phyloP scores from a whole-genome alignment of 1,284 basidiomycete species.

The Cutaneotrichosporon spelunceum region DNA sequence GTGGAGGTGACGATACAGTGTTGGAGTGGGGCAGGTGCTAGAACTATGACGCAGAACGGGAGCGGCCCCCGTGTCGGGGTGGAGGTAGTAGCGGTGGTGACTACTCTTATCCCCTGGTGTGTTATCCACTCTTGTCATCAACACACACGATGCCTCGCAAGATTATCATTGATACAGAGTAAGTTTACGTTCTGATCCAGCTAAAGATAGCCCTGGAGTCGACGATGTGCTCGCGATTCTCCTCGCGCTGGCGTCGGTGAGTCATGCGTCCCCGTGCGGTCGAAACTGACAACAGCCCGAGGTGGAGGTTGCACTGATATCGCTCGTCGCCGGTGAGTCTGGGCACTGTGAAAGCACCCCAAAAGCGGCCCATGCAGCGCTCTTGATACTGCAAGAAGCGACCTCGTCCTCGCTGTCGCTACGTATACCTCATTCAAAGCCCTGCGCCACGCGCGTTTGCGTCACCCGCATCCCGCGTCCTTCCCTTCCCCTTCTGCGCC shows the following conservation, averaged over 20 bases:
- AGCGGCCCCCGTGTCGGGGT: neutral
- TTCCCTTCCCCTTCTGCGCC: neutral
- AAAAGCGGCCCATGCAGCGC: neutral
- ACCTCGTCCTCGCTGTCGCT: neutral
- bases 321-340: constrained; percentile 69
- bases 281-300: constrained; percentile 57
- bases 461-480: too few relatives aligned
- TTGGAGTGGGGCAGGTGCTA: too few relatives aligned
- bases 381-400: neutral
- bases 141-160: constrained; percentile 32
- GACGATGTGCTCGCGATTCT: constrained; percentile 78
- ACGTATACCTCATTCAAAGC: too few relatives aligned
- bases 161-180: constrained; percentile 51
- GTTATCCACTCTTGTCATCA: neutral
- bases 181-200: constrained; percentile 2
- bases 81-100: neutral
- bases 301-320: constrained; percentile 63
- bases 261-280: constrained; percentile 19
- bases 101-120: neutral
- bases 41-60: too few relatives aligned
- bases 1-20: too few relatives aligned
- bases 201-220: constrained; percentile 60
- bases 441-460: too few relatives aligned
- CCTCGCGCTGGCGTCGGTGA: constrained; percentile 39
- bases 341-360: too few relatives aligned